phyloP scores from a whole-genome alignment of 768 basidiomycete species.

The Russula sp. region DNA sequence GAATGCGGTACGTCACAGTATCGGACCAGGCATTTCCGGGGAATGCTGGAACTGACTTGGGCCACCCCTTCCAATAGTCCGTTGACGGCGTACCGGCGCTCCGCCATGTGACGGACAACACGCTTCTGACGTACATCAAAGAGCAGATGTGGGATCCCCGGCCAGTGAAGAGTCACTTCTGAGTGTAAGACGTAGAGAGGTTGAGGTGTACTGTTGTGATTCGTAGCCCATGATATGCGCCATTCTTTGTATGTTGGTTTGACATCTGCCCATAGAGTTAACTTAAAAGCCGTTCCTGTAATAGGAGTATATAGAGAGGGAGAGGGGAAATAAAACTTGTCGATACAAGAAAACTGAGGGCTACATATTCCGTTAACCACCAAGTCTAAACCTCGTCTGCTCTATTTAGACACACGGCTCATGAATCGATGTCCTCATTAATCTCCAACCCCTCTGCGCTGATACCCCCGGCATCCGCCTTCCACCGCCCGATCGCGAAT shows the following conservation, averaged over 20 bases:
- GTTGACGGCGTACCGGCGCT: conserved; percentile 36
- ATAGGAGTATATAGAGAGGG: neutral
- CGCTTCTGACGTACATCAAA: conserved; percentile 49
- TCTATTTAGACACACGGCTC: conserved; percentile 11
- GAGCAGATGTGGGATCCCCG: conserved; percentile 70
- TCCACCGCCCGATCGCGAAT: conserved; percentile 71
- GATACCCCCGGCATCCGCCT: conserved; percentile 25
- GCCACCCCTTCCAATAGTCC: conserved; percentile 18
- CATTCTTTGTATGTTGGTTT: conserved; percentile 5
- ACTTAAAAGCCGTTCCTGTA: conserved; percentile 3
- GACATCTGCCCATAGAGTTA: conserved; percentile 10
- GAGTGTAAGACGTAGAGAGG: neutral
- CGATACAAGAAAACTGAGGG: conserved; percentile 16
- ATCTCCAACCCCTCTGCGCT: conserved; percentile 23
- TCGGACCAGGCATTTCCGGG: neutral
- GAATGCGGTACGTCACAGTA: conserved; percentile 46
- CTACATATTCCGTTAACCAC: conserved; percentile 10
- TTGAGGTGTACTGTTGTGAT: neutral
- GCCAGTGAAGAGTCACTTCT: conserved; percentile 12
- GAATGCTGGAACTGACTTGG: conserved; percentile 6
- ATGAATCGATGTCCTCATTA: conserved; percentile 30
- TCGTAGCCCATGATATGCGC: neutral
- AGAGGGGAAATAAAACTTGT: neutral
- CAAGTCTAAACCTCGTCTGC: conserved; percentile 4
- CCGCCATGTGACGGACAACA: conserved; percentile 48